Evolutionary conservation across 805 yeast genomes (phyloP), one percentile per base, ranked within the genome.

Genomic region (Metschnikowia kunwiensis): DNA sequence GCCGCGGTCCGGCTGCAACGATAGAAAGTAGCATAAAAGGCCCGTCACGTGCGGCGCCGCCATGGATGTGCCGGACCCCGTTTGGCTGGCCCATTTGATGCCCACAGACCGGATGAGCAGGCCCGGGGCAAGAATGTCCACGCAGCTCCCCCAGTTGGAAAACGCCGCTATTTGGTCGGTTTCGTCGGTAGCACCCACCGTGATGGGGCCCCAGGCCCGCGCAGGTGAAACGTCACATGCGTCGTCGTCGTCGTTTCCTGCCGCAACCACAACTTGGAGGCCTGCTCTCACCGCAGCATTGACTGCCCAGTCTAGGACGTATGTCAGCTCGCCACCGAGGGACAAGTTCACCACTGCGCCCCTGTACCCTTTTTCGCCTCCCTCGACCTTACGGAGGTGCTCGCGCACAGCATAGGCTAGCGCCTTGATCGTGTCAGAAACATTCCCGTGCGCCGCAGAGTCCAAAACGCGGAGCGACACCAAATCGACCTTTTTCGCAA

Each of bases 91-190:
- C 29, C 17, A 36, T 44, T 43, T 36, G 17, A 36, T 43, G 5
- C 48, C 44, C 16, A 42, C 49, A 28, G 96, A 86, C 50, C 82
- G 71, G 43, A 91, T 78, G 60, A 86, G 82, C 54, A 87, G 81
- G 56, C 98, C 98, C 16, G 98, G 98, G 19, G 95, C 98, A 58
- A 86, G 91, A 47, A 91, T 82, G 58, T 91, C 97, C 40, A 93
- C 97, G 73, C 98, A 91, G 57, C 74, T 76, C 60, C 98, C 98
- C 64, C 77, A 88, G 75, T 91, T 93, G 38, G 97, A 87, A 74
- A 93, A 93, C 65, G 82, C 81, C 16, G 98, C 97, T 72, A 95
- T 87, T 36, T 78, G 71, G 58, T 93, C 97, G 35, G 84, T 77
- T 51, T 85, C 72, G 39, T 94, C 84, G 9, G 95, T 82, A 14